Base-by-base conservation (phyloP, 1,139 yeast genomes). In the Diutina catenulata region DNA sequence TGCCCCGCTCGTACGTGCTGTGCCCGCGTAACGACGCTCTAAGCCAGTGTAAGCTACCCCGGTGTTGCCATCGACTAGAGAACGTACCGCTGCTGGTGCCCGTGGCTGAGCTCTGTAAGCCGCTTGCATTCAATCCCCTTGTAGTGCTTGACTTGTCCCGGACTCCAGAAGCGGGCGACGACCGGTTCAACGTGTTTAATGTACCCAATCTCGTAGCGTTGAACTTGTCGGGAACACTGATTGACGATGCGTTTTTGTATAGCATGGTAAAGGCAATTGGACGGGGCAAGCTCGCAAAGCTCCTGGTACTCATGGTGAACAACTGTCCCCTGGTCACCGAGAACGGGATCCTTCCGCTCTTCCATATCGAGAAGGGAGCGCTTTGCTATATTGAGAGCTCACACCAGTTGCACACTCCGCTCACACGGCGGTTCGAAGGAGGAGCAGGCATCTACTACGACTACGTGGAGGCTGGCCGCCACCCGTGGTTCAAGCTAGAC, bases 401-500 rank as follows among this genome's bases (percentile, higher is more conserved):
- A 9, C 35, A 31, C 21, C 6, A 13, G 8, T 18, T 31, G 19
- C 24, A n/a, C 4, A 14, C 21, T 11, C n/a, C 18, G 2, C 6
- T 10, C 5, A 14, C n/a, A 7, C 35, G 35, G 13, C 35, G 21
- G 8, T 31, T 31, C 13, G 35, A 31, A 8, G 5, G n/a, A 5
- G 11, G 18, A n/a, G 24, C 7, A 3, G 24, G 35, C 7, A 21
- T 31, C 9, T 31, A 31, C 11, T 31, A 31, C 19, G 35, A 31
- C 14, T 18, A 18, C n/a, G 35, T 31, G n/a, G 24, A 31, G 3
- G 8, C 19, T 10, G 25, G 25, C 19, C 16, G 21, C n/a, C 23
- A 21, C 10, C n/a, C 23, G 21, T 31, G 35, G 35, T 31, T 31
- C 21, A 31, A 31, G 13, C 21, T 31, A 26, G 35, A 31, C 9